These are phyloP conservation scores for Apiospora rasikravindrae DNA, from an alignment of 2,329 filamentous ascomycete species.

Conservation along the genomic window DNA sequence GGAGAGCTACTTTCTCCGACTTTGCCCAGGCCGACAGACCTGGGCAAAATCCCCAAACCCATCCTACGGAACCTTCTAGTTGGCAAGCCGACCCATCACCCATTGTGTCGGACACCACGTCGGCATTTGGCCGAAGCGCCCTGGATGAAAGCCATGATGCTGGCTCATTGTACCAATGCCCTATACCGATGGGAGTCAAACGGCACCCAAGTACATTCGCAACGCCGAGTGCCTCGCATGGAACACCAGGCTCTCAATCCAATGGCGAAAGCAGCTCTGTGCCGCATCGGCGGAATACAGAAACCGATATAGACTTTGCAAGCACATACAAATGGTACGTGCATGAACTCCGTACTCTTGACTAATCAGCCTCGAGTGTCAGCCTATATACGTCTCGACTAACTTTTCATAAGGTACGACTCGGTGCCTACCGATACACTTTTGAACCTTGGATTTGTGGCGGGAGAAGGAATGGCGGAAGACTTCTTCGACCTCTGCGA, in stretches of 20 bases:
- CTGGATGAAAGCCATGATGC: conserved; percentile 11
- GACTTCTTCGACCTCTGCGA: conserved; percentile 41
- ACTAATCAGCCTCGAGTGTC: not conserved
- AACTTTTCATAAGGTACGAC: conserved; percentile 34
- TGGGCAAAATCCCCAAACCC: conserved; percentile 3
- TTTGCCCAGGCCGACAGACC: not conserved
- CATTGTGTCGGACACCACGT: not conserved
- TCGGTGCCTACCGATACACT: conserved; percentile 39
- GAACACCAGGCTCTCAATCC: conserved; percentile 9
- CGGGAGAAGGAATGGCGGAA: conserved; percentile 38
- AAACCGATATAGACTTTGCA: conserved; percentile 23
- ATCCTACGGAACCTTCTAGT: conserved; percentile 24
- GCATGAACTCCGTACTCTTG: not conserved
- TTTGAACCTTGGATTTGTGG: conserved; percentile 40
- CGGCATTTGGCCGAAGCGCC: conserved; percentile 5
- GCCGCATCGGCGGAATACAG: not conserved
- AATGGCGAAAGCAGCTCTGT: not conserved
- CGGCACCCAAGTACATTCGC: not conserved
- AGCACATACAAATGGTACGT: conserved; percentile 34
- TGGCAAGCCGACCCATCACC: not conserved
- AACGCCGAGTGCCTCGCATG: not conserved
- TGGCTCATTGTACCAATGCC: conserved; percentile 12
- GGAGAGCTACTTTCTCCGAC: conserved; percentile 32
- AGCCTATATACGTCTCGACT: not conserved
- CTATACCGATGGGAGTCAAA: conserved; percentile 7